Base-by-base conservation (phyloP, 306 rosid genomes). In the Lathyrus sativus region DNA sequence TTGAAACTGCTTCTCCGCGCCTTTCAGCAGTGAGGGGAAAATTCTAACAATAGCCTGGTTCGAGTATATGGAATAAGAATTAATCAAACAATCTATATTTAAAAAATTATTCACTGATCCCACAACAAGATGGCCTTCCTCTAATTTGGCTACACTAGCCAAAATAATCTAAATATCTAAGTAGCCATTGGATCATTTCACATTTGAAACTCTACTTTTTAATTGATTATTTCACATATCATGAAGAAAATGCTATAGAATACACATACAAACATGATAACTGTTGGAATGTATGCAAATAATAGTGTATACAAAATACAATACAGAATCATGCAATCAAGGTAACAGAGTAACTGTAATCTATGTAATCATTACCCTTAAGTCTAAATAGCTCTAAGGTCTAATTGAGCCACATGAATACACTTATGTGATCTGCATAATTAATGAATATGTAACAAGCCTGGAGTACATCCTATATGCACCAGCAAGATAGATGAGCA, bases 21-120 rank as follows among this genome's bases (percentile, higher is more conserved):
- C 97, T 81, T 84, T 86, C 78, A 90, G 66, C 80, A 88, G 86
- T 58, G 81, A 62, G 60, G 99, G 98, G 85, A 73, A 90, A 72
- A 61, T 72, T 82, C 82, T 83, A 74, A 80, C 82, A 69, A 90
- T 76, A 73, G 78, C 89, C 99, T 90, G 67, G 37, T 72, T 65
- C 67, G 78, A 68, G 58, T 60, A 72, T 65, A 78, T 5, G 14
- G 70, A 60, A 70, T 60, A 49, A 67, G 9, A 31, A 44, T 46
- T 53, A 33, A 79, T 75, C 68, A 63, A 48, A 33, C 33, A 69
- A 74, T 60, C 41, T 19, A 29, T 35, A 63, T 44, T 28, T 17
- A 70, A 63, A 18, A 44, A 50, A 45, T 6, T 11, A 26, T 35
- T 51, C 53, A 5, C 18, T 3, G 11, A 65, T 39, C 66, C 26